Base-by-base conservation (phyloP, 768 basidiomycete species). In the Auriscalpium microsporum region DNA sequence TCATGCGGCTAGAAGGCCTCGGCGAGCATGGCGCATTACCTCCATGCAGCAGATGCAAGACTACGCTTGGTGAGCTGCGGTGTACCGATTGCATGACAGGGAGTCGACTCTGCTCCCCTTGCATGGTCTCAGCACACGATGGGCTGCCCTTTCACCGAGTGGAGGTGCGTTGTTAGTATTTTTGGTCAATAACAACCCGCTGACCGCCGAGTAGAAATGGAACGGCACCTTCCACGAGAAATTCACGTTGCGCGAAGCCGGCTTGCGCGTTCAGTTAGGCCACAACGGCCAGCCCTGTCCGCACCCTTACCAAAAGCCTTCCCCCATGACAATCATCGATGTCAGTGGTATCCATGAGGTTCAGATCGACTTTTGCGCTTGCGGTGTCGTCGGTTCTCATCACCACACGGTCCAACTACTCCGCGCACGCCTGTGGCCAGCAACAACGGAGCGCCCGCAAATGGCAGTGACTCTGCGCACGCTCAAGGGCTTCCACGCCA, bases 401-500 rank as follows among this genome's bases (percentile, higher is more conserved):
- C 40, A 17, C 40, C 40, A 13, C 13, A 13, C 14, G 2, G 13
- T 48, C 11, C 55, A 55, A 35, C 37, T 56, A 2, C 45, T 54
- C 17, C 57, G 58, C 2, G n/a, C 33, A 16, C 34, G 56, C 9
- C 33, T 59, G 3, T 64, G 59, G 19, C 65, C 65, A 1, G 58
- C 63, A 1, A 61, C 58, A 1, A 48, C 52, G n/a, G 16, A 40
- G 2, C 65, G 8, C 14, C 40, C 40, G 6, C 28, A 52, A 8
- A 62, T 61, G 1, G 64, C 21, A 1, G 54, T 54, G 1, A 58
- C 62, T 1, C 61, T 64, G n/a, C 28, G 44, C 13, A 42, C 58
- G 11, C 58, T 62, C 1, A 49, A 56, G n/a, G 11, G 10, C 6
- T 59, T 54, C 51, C 61, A 56, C 21, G 19, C 21, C 4, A 34